phyloP scores from a whole-genome alignment of 2,329 filamentous ascomycete species.

The Tolypocladium guangdongense region DNA sequence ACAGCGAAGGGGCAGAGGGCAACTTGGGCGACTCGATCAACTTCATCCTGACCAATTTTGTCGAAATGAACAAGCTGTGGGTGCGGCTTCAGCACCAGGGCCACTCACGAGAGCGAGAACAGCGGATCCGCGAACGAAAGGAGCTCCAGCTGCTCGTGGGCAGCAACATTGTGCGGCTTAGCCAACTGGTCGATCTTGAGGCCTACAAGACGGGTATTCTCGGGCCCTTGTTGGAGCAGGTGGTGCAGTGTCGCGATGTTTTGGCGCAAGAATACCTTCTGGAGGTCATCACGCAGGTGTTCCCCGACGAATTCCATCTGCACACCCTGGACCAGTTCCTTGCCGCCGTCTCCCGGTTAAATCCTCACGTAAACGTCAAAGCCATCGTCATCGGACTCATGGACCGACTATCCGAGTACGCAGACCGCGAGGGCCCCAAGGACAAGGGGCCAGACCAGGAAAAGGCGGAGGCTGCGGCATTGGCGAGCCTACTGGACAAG shows the following conservation, averaged over 20 bases:
- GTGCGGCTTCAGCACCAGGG: conserved; percentile 95
- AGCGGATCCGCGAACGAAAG: conserved; percentile 86
- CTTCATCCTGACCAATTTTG: conserved; percentile 96
- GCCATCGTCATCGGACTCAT: conserved; percentile 96
- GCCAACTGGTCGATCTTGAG: conserved; percentile 89
- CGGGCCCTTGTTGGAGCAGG: conserved; percentile 83
- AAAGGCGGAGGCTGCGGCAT: conserved; percentile 74
- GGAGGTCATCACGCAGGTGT: conserved; percentile 97
- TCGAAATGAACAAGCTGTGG: conserved; percentile 99
- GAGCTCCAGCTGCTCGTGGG: conserved; percentile 93
- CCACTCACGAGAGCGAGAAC: conserved; percentile 86
- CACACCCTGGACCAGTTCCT: conserved; percentile 94
- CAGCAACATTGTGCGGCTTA: conserved; percentile 89
- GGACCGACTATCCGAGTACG: conserved; percentile 90
- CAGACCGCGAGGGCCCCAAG: conserved; percentile 72
- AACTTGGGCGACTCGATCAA: conserved; percentile 96
- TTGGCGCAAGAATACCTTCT: conserved; percentile 94
- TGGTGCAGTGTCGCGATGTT: conserved; percentile 95
- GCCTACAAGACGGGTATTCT: conserved; percentile 88
- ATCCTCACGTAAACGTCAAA: conserved; percentile 96
- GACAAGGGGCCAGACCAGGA: conserved; percentile 60
- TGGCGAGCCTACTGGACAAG: conserved; percentile 66
- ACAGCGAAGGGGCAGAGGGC: conserved; percentile 83
- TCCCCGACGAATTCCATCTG: conserved; percentile 95
- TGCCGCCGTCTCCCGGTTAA: conserved; percentile 81